Conservation (phyloP, 768 basidiomycete species). For the Tricholoma sp. region DNA sequence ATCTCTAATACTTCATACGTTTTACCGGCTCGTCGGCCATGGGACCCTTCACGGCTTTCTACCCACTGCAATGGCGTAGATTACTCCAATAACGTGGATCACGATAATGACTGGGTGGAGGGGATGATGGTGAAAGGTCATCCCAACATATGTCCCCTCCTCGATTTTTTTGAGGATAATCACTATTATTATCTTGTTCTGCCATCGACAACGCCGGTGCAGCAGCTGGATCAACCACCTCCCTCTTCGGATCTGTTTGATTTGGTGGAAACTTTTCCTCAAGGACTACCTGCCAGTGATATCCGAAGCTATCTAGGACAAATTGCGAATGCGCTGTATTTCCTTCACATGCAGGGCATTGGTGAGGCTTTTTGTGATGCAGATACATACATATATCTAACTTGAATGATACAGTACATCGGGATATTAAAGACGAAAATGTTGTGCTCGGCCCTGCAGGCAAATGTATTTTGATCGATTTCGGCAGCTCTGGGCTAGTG, state of each 20-base stretch:
- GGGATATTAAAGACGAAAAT: slow-evolving; percentile 98
- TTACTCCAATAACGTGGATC: slow-evolving; percentile 10
- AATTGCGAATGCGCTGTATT: slow-evolving; percentile 84
- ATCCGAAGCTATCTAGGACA: slow-evolving; percentile 88
- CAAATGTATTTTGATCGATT: slow-evolving; percentile 91
- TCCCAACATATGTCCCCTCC: slow-evolving; percentile 89
- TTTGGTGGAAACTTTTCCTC: slow-evolving; percentile 83
- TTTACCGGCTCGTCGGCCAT: slow-evolving; percentile 73
- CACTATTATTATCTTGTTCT: slow-evolving; percentile 96
- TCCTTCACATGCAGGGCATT: slow-evolving; percentile 88
- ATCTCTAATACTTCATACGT: slow-evolving; percentile 78
- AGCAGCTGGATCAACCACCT: slow-evolving; percentile 41
- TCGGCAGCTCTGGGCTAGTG: slow-evolving; percentile 87
- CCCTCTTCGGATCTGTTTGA: slow-evolving; percentile 89
- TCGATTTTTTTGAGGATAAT: slow-evolving; percentile 96
- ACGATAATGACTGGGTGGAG: slow-evolving; percentile 54
- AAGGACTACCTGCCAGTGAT: slow-evolving; percentile 70
- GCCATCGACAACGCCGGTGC: slow-evolving; percentile 67
- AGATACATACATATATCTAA: slow-evolving; percentile 5
- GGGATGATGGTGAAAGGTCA: slow-evolving; percentile 78
- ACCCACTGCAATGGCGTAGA: slow-evolving; percentile 17
- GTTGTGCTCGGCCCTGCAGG: slow-evolving; percentile 78
- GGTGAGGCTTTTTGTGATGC: slow-evolving; percentile 42
- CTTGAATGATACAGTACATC: slow-evolving; percentile 59
- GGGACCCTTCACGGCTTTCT: slow-evolving; percentile 65